These are phyloP conservation scores for Pseudocercospora crystallina DNA, from an alignment of 2,329 filamentous ascomycete genomes.

Conservation along the genomic window DNA sequence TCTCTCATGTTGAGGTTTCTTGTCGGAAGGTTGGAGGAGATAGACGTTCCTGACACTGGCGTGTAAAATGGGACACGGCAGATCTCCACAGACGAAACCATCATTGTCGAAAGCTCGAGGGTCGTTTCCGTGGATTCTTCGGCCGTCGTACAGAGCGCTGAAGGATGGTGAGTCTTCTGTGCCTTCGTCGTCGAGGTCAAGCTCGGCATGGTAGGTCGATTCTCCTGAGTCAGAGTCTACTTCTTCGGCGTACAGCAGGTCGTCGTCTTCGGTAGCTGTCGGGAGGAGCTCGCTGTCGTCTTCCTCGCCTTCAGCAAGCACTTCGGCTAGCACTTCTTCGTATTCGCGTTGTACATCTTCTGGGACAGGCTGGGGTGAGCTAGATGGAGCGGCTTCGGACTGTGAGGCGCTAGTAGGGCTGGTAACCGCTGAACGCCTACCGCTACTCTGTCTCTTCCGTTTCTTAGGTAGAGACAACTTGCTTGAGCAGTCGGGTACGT, in stretches of 20 bases:
- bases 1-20: conserved; percentile 1
- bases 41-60: conserved; percentile 44
- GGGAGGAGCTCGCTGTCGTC: background rate
- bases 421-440: conserved; percentile 4
- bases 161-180: conserved; percentile 27
- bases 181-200: conserved; percentile 24
- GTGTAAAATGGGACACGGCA: conserved; percentile 43
- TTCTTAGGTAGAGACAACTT: conserved; percentile 11
- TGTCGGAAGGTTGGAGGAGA: conserved; percentile 40
- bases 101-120: conserved; percentile 27
- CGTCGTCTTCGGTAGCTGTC: background rate
- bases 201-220: conserved; percentile 8
- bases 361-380: conserved; percentile 1
- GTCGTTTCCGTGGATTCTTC: conserved; percentile 28
- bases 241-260: background rate
- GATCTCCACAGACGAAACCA: conserved; percentile 29
- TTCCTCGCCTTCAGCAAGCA: background rate
- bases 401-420: conserved; percentile 1
- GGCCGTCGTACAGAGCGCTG: conserved; percentile 27
- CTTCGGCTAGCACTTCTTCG: background rate
- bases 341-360: background rate
- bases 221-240: background rate
- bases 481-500: conserved; percentile 21
- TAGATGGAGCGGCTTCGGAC: conserved; percentile 1
- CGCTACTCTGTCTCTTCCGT: background rate